Evolutionary conservation across 257 asterid species (phyloP).

Genomic region (Plantago elongata): DNA sequence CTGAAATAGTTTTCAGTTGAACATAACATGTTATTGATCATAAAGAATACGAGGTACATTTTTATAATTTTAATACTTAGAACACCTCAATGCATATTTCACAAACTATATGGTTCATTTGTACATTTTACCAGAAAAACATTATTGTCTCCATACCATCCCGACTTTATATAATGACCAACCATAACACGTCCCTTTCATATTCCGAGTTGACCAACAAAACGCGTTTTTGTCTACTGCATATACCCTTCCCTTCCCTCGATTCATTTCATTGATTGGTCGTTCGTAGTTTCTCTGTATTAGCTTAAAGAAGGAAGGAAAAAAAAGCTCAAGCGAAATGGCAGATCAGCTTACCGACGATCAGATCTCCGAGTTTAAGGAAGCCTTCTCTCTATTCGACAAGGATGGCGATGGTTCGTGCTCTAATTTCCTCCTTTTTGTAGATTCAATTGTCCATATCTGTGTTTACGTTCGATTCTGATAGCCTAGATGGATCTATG

Average conservation of each 20-base stretch:
- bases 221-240: neutral
- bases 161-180: too few species aligned
- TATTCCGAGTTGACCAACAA: neutral
- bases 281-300: neutral
- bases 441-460: neutral
- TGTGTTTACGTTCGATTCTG: too few species aligned
- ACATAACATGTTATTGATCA: too few species aligned
- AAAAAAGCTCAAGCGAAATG: neutral
- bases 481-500: too few species aligned
- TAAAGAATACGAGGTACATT: too few species aligned
- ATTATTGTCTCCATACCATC: too few species aligned
- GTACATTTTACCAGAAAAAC: too few species aligned
- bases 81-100: too few species aligned
- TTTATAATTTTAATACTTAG: too few species aligned
- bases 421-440: neutral
- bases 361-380: constrained; percentile 9
- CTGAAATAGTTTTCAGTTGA: too few species aligned
- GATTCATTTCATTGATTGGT: neutral
- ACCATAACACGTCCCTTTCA: neutral
- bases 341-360: constrained; percentile 4
- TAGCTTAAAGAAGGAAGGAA: too few species aligned
- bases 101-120: too few species aligned
- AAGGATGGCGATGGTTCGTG: constrained; percentile 4
- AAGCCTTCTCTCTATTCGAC: constrained; percentile 6
- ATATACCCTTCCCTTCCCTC: neutral